Base-by-base conservation (phyloP, 345 rosid genomes). In the Brassica juncea region DNA sequence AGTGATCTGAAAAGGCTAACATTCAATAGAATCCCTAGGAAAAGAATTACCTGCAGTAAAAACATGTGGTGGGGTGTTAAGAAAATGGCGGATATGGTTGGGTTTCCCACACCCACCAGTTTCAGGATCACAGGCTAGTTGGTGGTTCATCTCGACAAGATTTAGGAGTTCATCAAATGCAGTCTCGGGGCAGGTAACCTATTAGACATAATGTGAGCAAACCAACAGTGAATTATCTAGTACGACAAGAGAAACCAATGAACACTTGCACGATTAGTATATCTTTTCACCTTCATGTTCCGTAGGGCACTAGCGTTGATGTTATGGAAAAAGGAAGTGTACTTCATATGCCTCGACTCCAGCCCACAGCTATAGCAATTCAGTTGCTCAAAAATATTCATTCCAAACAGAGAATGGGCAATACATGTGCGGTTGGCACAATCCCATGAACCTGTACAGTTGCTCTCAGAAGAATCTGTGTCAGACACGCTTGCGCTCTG, bases 291-390 rank as follows among this genome's bases (percentile, higher is more conserved):
- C 98, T 95, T 93, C 89, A 35, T 35, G 58, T 88, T 88, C 64
- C 98, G 89, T 64, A 95, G 91, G 77, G 94, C 87, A 87, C 86
- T 90, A 70, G 99, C 94, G 77, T 91, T 95, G 79, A 91, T 93
- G 82, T 93, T 88, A 79, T 95, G 97, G 84, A 89, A 93, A 86
- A 95, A 95, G 60, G 97, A 87, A 65, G 92, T 89, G 85, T 93
- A 95, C 83, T 91, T 93, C 84, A 91, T 61, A 87, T 87, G 91
- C 82, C 94, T 91, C 67, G 99, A 93, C 86, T 90, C 96, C 82
- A 91, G 75, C 73, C 91, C 85, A 81, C 99, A 95, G 78, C 74
- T 84, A 82, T 74, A 74, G 87, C 98, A 95, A 80, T 90, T 87
- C 93, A 95, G 85, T 77, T 67, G 85, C 75, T 95, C 92, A 79